Percentiles rank a stretch among this genome's conserved stretches.
These are phyloP conservation scores for Saposhnikovia divaricata DNA, from an alignment of 129 eudicot genomes.

Conservation along the genomic window DNA sequence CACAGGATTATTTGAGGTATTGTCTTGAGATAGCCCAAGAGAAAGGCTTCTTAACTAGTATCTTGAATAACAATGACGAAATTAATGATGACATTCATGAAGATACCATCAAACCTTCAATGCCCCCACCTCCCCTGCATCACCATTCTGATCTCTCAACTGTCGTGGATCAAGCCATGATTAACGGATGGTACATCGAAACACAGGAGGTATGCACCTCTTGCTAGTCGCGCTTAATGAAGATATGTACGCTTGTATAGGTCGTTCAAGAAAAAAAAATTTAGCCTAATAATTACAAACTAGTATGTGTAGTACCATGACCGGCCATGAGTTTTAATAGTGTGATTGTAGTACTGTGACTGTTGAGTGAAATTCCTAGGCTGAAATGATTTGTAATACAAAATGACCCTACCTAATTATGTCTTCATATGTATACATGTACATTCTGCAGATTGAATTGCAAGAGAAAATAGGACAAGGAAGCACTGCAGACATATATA, in stretches of 20 bases:
- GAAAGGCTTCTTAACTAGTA: constrained; percentile 49
- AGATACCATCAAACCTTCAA: constrained; percentile 5
- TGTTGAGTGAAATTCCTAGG: not conserved
- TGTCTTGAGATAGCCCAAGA: constrained; percentile 73
- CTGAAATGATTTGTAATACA: not conserved
- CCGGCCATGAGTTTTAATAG: not conserved
- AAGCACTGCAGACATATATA: constrained; percentile 68
- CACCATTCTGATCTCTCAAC: constrained; percentile 36
- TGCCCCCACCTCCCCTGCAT: constrained; percentile 19
- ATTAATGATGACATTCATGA: not conserved
- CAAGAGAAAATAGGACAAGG: constrained; percentile 57
- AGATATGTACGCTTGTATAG: not conserved
- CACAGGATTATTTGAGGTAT: constrained; percentile 63
- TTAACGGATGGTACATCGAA: constrained; percentile 67
- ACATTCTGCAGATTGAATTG: constrained; percentile 42
- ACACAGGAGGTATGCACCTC: constrained; percentile 49
- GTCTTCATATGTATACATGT: not conserved
- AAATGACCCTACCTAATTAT: not conserved
- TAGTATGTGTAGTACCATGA: not conserved
- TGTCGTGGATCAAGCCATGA: constrained; percentile 47
- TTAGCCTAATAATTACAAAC: not conserved
- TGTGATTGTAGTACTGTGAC: not conserved
- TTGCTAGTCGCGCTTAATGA: not conserved
- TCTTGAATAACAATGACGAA: constrained; percentile 36
- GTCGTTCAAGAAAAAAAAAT: not conserved